Conservation (phyloP, 2,329 filamentous ascomycete genomes). For the Trichoderma atrobrunneum region DNA sequence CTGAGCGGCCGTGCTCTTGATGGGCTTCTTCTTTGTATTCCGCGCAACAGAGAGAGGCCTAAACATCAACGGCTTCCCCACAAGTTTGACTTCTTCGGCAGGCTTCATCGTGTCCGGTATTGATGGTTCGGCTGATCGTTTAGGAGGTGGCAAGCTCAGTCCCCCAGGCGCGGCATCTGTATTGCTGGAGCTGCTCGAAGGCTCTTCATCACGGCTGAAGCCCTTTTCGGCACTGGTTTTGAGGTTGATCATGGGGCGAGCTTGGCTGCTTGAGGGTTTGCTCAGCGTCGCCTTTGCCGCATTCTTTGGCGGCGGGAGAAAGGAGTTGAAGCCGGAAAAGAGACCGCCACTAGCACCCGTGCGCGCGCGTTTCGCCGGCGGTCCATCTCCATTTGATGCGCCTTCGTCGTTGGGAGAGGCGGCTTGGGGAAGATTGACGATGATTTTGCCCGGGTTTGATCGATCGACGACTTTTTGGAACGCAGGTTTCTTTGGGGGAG, state of each 20-base stretch:
- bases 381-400: slow-evolving; percentile 26
- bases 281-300: slow-evolving; percentile 34
- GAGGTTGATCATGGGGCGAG: slow-evolving; percentile 54
- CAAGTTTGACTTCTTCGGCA: slow-evolving; percentile 63
- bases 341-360: slow-evolving; percentile 54
- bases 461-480: slow-evolving; percentile 81
- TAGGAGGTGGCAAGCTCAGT: slow-evolving; percentile 42
- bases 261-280: slow-evolving; percentile 27
- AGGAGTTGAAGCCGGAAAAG: slow-evolving; percentile 80
- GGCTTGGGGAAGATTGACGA: slow-evolving; percentile 68
- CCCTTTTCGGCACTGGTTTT: slow-evolving; percentile 82
- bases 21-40: slow-evolving; percentile 63
- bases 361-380: slow-evolving; percentile 69
- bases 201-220: slow-evolving; percentile 61
- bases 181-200: slow-evolving; percentile 22
- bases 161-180: slow-evolving; percentile 24
- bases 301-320: slow-evolving; percentile 81
- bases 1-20: slow-evolving; percentile 25
- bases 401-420: slow-evolving; percentile 39
- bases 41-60: slow-evolving; percentile 81
- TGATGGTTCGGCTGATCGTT: slow-evolving; percentile 42
- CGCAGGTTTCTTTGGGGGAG: slow-evolving; percentile 49
- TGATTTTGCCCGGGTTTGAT: slow-evolving; percentile 78
- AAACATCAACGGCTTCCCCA: slow-evolving; percentile 83
- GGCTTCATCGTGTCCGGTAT: slow-evolving; percentile 56